Conservation (phyloP, 2,329 filamentous ascomycete genomes). For the Fusarium hostae region DNA sequence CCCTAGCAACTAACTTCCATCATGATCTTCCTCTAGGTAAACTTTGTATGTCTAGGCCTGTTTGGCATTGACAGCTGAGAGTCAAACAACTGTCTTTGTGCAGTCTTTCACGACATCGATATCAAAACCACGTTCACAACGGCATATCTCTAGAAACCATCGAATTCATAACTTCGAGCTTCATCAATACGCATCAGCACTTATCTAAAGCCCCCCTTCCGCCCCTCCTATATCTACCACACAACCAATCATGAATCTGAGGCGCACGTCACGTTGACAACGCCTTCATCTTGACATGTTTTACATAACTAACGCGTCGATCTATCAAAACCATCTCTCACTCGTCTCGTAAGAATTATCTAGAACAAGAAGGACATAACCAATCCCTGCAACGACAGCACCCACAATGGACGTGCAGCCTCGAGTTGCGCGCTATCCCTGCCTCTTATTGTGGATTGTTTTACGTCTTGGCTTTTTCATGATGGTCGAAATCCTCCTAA, state of each 20-base stretch:
- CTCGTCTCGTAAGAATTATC: conserved; percentile 11
- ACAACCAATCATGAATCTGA: conserved; percentile 26
- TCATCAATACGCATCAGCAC: conserved; percentile 25
- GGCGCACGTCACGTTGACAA: conserved; percentile 35
- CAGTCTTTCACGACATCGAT: too few relatives aligned
- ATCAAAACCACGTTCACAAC: too few relatives aligned
- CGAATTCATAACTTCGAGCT: background rate
- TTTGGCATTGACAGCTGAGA: background rate
- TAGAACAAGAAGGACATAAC: conserved; percentile 16
- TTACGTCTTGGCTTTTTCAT: conserved; percentile 5
- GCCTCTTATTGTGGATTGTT: conserved; percentile 1
- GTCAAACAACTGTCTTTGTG: too few relatives aligned
- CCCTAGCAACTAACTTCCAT: background rate
- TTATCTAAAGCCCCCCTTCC: conserved; percentile 7
- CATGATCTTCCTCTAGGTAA: background rate
- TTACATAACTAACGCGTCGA: background rate
- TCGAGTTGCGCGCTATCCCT: background rate
- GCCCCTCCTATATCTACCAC: conserved; percentile 5
- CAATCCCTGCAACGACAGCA: background rate
- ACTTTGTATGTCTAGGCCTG: background rate
- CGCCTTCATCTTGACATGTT: conserved; percentile 21
- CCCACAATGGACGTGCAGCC: background rate
- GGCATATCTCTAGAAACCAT: too few relatives aligned
- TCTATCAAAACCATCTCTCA: background rate
- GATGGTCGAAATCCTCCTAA: background rate